Evolutionary conservation across 179 eudicot genomes (phyloP).

Genomic region (Corrigiola litoralis): DNA sequence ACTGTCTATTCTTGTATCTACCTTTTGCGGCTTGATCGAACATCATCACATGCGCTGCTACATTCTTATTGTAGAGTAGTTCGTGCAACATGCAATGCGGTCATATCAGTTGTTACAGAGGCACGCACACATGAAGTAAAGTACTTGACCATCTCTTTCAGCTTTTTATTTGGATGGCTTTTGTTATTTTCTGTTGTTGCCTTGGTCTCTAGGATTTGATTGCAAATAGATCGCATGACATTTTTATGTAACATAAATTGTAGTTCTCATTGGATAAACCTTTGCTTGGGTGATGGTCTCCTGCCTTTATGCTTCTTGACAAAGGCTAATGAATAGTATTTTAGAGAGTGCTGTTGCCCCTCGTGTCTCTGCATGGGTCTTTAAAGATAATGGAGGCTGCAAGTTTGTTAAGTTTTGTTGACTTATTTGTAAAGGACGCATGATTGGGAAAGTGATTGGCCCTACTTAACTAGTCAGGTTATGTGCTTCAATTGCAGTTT

Average conservation of each 20-base stretch:
- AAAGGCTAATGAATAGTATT: no score
- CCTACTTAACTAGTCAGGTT: no score
- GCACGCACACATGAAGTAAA: slow-evolving; percentile 96
- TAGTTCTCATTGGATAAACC: not conserved
- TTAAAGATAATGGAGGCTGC: no score
- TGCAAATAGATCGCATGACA: not conserved
- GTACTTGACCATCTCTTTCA: slow-evolving; percentile 49
- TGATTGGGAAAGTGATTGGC: no score
- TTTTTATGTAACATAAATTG: not conserved
- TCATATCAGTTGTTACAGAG: slow-evolving; percentile 84
- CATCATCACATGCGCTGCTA: slow-evolving; percentile 72
- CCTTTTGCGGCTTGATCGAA: slow-evolving; percentile 82
- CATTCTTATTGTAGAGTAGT: slow-evolving; percentile 81
- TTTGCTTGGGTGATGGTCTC: not conserved
- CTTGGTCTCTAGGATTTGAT: not conserved
- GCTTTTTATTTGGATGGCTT: slow-evolving; percentile 3
- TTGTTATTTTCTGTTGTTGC: not conserved
- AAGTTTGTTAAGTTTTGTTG: no score
- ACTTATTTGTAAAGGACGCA: no score
- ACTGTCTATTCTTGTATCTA: slow-evolving; percentile 90
- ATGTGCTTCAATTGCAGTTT: no score
- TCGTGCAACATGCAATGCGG: slow-evolving; percentile 78
- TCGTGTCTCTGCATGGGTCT: no score
- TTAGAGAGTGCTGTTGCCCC: no score
- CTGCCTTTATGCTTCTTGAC: not conserved